Evolutionary conservation across 805 yeast species (phyloP).

Genomic region (Kodamaea kaohsiungensis): DNA sequence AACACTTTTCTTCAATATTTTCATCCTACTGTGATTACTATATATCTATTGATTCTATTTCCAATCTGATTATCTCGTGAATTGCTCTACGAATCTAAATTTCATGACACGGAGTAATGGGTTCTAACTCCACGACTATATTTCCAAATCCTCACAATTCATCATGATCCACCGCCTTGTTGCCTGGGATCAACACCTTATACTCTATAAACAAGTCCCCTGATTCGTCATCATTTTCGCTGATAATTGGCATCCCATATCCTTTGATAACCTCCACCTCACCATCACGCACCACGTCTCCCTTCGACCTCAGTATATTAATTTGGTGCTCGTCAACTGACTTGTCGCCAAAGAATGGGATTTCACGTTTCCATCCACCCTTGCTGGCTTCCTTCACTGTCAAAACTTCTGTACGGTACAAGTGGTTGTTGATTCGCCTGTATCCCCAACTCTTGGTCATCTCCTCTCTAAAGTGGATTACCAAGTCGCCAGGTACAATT

Average conservation of each 20-base stretch:
- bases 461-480: conserved; percentile 61
- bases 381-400: conserved; percentile 66
- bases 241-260: conserved; percentile 80
- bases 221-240: conserved; percentile 36
- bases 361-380: conserved; percentile 79
- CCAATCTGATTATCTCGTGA: no score
- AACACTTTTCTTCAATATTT: no score
- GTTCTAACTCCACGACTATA: no score
- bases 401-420: conserved; percentile 81
- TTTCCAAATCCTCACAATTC: conserved; percentile 18
- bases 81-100: no score
- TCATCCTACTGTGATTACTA: no score
- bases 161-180: conserved; percentile 17
- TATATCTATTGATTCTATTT: no score
- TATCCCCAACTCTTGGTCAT: conserved; percentile 70
- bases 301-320: conserved; percentile 47
- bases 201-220: conserved; percentile 36
- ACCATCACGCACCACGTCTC: conserved; percentile 59
- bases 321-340: conserved; percentile 39
- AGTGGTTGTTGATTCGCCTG: conserved; percentile 70
- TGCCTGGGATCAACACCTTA: conserved; percentile 41
- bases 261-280: conserved; percentile 71
- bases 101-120: no score
- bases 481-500: conserved; percentile 76
- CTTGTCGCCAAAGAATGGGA: conserved; percentile 66